Base-by-base conservation (phyloP, 179 eudicot genomes). In the Silene coronaria region DNA sequence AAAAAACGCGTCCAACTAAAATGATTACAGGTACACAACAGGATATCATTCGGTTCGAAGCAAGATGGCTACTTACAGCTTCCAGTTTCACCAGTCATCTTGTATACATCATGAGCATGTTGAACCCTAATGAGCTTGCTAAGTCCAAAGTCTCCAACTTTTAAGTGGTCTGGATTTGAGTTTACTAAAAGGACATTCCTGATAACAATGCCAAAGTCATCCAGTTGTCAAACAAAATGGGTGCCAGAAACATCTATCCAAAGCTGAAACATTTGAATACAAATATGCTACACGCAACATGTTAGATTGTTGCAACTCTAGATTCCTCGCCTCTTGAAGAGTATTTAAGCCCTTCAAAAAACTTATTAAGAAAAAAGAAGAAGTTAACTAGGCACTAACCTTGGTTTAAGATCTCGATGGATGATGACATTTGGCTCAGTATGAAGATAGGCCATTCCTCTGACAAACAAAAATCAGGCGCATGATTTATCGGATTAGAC, bases 1-100 rank as follows among this genome's bases (percentile, higher is more conserved):
- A 51, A 14, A 53, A 17, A n/a, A 1, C 48, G 6, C 51, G 22
- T 70, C 38, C 74, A 53, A 28, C 69, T 5, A 45, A 4, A 67
- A 58, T 71, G 27, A 76, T 32, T 75, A 38, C 5, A 55, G 55
- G 64, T 58, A 57, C 22, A 72, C 62, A 27, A 75, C n/a, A 77
- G 81, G 32, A 42, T 42, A 17, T 70, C 55, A 59, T 21, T 59
- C 71, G 66, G 55, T 21, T 48, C 72, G 51, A 32, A 75, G 77
- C 34, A 69, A 19, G 71, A 72, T 65, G 30, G 63, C 34, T 55
- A 85, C 97, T 87, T 81, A 95, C 99, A 95, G 88, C 99, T 95
- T 87, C 99, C 99, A 64, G 99, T 95, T 81, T 95, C 99, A 30
- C 99, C 99, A 61, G 99, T 95, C 97, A 95, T 82, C 84, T 92